Evolutionary conservation across 805 yeast species (phyloP).

Genomic region (Metschnikowia proteae): DNA sequence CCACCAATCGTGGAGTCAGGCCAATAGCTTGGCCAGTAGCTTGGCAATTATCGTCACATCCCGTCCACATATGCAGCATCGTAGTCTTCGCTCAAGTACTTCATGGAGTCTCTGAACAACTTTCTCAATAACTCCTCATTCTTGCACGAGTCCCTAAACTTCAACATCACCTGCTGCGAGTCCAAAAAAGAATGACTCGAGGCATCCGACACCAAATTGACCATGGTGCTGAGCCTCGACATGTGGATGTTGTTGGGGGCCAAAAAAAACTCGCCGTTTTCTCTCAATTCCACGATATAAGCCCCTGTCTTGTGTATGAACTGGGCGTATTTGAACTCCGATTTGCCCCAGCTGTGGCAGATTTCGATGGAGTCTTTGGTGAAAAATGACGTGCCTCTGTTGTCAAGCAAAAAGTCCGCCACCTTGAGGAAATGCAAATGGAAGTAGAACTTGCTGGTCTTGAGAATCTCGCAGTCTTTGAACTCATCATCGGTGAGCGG

Average conservation of each 20-base stretch:
- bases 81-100: constrained; percentile 38
- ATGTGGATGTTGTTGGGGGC: constrained; percentile 87
- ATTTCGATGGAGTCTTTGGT: constrained; percentile 57
- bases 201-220: constrained; percentile 25
- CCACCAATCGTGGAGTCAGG: background rate
- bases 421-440: constrained; percentile 69
- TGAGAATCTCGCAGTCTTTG: constrained; percentile 34
- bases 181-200: constrained; percentile 42
- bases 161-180: constrained; percentile 70
- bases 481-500: constrained; percentile 69
- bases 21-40: background rate
- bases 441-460: constrained; percentile 62
- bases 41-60: constrained; percentile 4
- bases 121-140: constrained; percentile 45
- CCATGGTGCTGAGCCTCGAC: constrained; percentile 58
- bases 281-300: constrained; percentile 81
- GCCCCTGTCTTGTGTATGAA: constrained; percentile 88
- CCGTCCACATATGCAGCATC: constrained; percentile 17
- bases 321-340: constrained; percentile 77
- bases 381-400: constrained; percentile 66
- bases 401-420: constrained; percentile 77
- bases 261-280: constrained; percentile 70
- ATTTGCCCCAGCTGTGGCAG: constrained; percentile 87
- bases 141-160: constrained; percentile 60
- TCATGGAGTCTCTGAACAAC: constrained; percentile 58